A percentile compares a stretch with the other conserved stretches of the same genome.
phyloP scores from a whole-genome alignment of 139 green algal genomes.

The Coelastrella sp. region DNA sequence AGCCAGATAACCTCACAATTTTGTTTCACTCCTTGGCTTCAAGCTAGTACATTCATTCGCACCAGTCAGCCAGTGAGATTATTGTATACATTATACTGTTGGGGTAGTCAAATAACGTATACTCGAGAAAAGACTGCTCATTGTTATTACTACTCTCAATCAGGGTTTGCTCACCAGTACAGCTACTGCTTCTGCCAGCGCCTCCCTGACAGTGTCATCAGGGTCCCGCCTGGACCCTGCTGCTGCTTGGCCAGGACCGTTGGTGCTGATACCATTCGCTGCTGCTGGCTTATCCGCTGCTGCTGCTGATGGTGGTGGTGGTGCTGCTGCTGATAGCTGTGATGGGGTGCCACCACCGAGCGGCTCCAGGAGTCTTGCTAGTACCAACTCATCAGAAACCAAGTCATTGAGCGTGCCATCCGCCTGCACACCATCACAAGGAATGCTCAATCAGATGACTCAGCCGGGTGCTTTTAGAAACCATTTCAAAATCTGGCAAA shows the following conservation, averaged over 20 bases:
- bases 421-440: constrained; percentile 38
- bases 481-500: too few relatives aligned
- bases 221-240: background rate
- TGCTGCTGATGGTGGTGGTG: background rate
- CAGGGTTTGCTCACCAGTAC: constrained; percentile 58
- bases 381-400: constrained; percentile 52
- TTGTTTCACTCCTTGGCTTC: too few relatives aligned
- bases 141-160: too few relatives aligned
- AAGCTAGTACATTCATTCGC: too few relatives aligned
- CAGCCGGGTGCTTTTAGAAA: too few relatives aligned
- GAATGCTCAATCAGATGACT: background rate
- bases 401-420: constrained; percentile 58
- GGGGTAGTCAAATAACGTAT: too few relatives aligned
- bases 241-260: background rate
- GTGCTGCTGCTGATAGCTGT: constrained; percentile 11
- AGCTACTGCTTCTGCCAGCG: constrained; percentile 77
- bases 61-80: too few relatives aligned
- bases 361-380: constrained; percentile 68
- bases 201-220: constrained; percentile 65
- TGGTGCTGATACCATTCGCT: background rate
- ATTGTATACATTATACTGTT: too few relatives aligned
- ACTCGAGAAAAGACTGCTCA: too few relatives aligned
- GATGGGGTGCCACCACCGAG: constrained; percentile 49
- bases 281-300: background rate
- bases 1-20: too few relatives aligned